A percentile compares a stretch with the other conserved stretches of the same genome.
Evolutionary conservation across 495 filamentous ascomycete genomes (phyloP).

Genomic region (Halenospora varia): DNA sequence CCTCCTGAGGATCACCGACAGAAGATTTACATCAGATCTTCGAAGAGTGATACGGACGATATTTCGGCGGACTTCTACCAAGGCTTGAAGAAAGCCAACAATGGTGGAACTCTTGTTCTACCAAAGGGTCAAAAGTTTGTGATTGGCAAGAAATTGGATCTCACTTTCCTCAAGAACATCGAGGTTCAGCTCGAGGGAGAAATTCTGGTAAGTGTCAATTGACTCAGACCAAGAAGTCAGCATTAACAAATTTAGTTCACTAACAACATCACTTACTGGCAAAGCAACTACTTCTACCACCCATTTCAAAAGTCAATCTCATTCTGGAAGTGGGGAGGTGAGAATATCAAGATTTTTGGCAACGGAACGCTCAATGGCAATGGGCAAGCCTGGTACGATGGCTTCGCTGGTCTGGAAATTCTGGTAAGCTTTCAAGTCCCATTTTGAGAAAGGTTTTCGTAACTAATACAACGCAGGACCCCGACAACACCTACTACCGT

Average conservation of each 20-base stretch:
- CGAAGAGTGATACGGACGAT: slow-evolving; percentile 48
- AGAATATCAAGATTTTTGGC: slow-evolving; percentile 53
- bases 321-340: slow-evolving; percentile 59
- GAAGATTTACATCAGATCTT: slow-evolving; percentile 45
- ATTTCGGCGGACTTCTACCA: slow-evolving; percentile 48
- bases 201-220: too few relatives aligned
- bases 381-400: slow-evolving; percentile 47
- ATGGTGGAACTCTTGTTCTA: slow-evolving; percentile 47
- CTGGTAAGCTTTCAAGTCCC: slow-evolving; percentile 27
- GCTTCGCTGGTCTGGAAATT: slow-evolving; percentile 42
- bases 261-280: slow-evolving; percentile 55
- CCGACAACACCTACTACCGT: slow-evolving; percentile 46
- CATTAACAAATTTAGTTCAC: slow-evolving; percentile 57
- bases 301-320: slow-evolving; percentile 56
- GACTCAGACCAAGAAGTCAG: too few relatives aligned
- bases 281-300: slow-evolving; percentile 51
- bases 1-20: slow-evolving; percentile 33
- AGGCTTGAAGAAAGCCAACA: slow-evolving; percentile 48
- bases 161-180: slow-evolving; percentile 53
- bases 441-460: slow-evolving; percentile 32
- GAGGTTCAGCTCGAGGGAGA: slow-evolving; percentile 54
- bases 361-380: slow-evolving; percentile 51
- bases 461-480: slow-evolving; percentile 32
- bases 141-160: slow-evolving; percentile 51
- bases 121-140: slow-evolving; percentile 48